Evolutionary conservation across 2,329 filamentous ascomycete genomes (phyloP), one percentile per base, ranked within the genome.

Genomic region (Chaetomiaceae sp.): DNA sequence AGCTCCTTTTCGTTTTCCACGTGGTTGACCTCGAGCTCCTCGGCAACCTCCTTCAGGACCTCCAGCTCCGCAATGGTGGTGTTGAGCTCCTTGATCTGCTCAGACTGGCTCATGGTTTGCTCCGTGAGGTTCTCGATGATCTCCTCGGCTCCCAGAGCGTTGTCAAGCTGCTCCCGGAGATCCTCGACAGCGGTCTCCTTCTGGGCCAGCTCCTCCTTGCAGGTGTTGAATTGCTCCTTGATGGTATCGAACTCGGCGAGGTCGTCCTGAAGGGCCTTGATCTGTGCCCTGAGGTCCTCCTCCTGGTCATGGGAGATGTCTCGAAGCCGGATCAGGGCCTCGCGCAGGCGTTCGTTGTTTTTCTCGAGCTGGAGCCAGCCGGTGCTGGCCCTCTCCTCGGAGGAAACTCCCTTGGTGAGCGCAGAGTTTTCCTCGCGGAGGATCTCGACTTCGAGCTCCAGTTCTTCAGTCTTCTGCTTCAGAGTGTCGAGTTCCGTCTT

Each of bases 111-210:
- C 75, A 94, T 85, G 65, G 95, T 96, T 64, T 90, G 87, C 58
- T 94, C 89, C 0, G 88, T 90, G 36, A 99, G 79, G 59, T 95
- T 88, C 69, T 96, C 91, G 56, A 97, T 91, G 81, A 96, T 92
- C 61, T 95, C 88, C 67, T 97, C 94, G 12, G 90, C 89, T 5
- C 89, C 89, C 9, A 94, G 78, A 6, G 90, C 90, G 46, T 88
- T 89, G 63, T 99, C 91, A 2, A 99, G 81, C 69, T 96, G 94
- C 67, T 95, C 88, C 47, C 89, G 85, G 12, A 99, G 80, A 63
- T 97, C 89, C 59, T 94, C 87, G 38, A 94, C 84, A 34, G 85
- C 85, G 9, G 83, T 79, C 65, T 96, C 87, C 0, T 85, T 81
- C 49, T 87, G 81, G 4, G 81, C 71, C 11, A 96, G 72, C 66